Conservation (phyloP, 192 early-diverging fungal genomes). For the Rhizophlyctis rosea region DNA sequence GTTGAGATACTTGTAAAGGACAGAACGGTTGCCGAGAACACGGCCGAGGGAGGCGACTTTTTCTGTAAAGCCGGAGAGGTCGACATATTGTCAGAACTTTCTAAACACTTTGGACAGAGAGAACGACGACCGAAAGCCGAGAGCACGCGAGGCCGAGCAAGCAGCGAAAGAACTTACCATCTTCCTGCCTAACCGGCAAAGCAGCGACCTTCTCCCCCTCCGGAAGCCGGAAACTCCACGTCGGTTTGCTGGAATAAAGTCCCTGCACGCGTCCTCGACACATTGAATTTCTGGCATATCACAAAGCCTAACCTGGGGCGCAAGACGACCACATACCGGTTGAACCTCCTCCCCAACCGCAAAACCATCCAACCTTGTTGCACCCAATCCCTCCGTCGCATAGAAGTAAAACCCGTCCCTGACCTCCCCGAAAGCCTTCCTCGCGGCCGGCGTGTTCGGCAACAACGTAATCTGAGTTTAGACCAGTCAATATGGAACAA, state of each 20-base stretch:
- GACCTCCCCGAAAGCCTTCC: conserved; percentile 51
- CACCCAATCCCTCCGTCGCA: conserved; percentile 43
- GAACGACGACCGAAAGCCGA: not conserved
- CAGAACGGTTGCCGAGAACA: conserved; percentile 89
- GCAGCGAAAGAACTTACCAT: conserved; percentile 12
- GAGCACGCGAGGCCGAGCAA: not conserved
- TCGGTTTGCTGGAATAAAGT: conserved; percentile 14
- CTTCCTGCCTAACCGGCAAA: conserved; percentile 11
- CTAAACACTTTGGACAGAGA: not conserved
- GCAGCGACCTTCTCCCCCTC: conserved; percentile 41
- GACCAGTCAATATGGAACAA: conserved; percentile 18
- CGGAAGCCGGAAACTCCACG: conserved; percentile 37
- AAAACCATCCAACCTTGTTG: conserved; percentile 41
- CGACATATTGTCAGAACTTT: conserved; percentile 4
- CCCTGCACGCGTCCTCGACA: conserved; percentile 11
- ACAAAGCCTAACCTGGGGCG: no score
- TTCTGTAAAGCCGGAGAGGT: no score
- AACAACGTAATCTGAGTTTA: conserved; percentile 55
- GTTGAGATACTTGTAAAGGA: conserved; percentile 99
- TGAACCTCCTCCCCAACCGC: conserved; percentile 35
- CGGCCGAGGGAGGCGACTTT: conserved; percentile 85
- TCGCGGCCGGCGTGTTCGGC: conserved; percentile 57
- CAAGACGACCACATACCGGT: no score
- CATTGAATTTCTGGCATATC: no score
- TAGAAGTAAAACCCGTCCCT: conserved; percentile 67